Conservation (phyloP, 2,329 filamentous ascomycete species). For the Trichoderma sp. region DNA sequence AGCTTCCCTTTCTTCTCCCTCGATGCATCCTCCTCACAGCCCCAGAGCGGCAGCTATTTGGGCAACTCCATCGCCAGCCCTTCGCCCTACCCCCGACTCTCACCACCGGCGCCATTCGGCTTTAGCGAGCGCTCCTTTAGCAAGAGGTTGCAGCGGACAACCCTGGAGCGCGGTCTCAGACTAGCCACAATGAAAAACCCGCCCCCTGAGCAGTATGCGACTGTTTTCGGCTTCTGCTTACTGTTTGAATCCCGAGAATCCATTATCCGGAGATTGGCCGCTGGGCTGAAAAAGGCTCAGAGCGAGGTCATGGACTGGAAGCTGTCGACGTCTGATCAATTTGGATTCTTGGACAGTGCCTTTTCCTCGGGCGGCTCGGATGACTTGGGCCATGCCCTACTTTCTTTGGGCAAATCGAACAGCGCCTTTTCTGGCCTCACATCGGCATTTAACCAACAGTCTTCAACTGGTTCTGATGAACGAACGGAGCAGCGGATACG, state of each 20-base stretch:
- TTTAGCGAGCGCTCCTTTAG: constrained; percentile 68
- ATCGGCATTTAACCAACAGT: constrained; percentile 49
- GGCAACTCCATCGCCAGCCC: constrained; percentile 25
- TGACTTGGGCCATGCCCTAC: not conserved
- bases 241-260: constrained; percentile 56
- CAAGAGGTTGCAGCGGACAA: constrained; percentile 66
- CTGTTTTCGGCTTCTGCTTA: constrained; percentile 69
- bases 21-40: constrained; percentile 25
- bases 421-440: constrained; percentile 36
- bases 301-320: constrained; percentile 57
- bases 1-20: constrained; percentile 50
- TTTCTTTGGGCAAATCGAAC: constrained; percentile 28
- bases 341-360: constrained; percentile 52
- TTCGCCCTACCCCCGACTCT: constrained; percentile 39
- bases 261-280: constrained; percentile 46
- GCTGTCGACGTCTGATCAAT: constrained; percentile 66
- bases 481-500: constrained; percentile 50
- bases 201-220: constrained; percentile 49
- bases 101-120: constrained; percentile 56
- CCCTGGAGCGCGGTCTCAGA: constrained; percentile 62
- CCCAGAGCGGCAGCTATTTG: constrained; percentile 5
- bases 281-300: constrained; percentile 35
- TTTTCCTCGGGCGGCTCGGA: constrained; percentile 7
- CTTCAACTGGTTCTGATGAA: constrained; percentile 44
- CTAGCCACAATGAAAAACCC: constrained; percentile 55